phyloP scores from a whole-genome alignment of 306 rosid genomes.

The Cucurbita ficifolia region DNA sequence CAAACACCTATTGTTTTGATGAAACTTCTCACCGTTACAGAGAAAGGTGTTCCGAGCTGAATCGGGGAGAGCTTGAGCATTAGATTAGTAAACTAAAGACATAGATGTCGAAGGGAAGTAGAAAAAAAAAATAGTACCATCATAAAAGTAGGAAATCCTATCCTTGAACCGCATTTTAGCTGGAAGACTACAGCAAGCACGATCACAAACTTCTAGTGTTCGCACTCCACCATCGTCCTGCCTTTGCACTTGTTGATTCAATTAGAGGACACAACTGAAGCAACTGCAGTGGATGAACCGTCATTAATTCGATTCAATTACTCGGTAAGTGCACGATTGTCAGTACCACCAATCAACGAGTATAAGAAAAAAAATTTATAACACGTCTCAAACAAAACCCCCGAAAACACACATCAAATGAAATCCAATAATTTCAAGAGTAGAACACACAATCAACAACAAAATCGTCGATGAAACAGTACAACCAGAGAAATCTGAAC shows the following conservation, averaged over 20 bases:
- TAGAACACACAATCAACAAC: neutral
- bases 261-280: neutral
- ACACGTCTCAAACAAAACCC: neutral
- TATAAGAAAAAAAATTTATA: neutral
- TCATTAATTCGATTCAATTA: neutral
- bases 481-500: neutral
- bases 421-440: neutral
- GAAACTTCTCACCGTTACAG: neutral
- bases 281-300: neutral
- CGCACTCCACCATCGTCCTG: neutral
- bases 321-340: neutral
- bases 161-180: constrained; percentile 70
- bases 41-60: neutral
- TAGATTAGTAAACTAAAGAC: neutral
- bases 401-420: neutral
- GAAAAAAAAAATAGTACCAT: constrained; percentile 31
- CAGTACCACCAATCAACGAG: neutral
- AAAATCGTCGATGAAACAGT: neutral
- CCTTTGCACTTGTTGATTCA: neutral
- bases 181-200: neutral
- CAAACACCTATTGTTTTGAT: neutral
- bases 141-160: constrained; percentile 82
- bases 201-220: neutral
- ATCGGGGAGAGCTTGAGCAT: neutral
- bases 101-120: neutral